Base-by-base conservation (phyloP, 352 stramenopile species). In the Globisporangium middletonii region DNA sequence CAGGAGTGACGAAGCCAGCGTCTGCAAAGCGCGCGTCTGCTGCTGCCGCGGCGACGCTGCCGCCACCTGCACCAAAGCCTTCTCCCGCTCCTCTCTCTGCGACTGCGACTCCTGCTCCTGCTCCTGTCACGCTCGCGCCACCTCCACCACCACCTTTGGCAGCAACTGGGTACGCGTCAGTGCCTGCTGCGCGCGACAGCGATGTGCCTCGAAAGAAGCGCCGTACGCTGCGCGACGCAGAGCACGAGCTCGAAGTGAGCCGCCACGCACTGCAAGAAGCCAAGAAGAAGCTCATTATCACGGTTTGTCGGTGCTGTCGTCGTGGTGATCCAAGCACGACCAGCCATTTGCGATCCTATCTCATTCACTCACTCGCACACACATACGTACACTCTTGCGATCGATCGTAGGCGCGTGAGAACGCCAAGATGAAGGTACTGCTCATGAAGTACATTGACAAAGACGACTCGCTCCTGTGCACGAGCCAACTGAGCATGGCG, bases 371-470 rank as follows among this genome's bases (percentile, higher is more conserved):
- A 45, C 41, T 45, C 15, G n/a, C n/a, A n/a, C n/a, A 45, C 1
- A 18, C 38, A 19, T 23, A 12, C 4, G 38, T 37, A n/a, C 48
- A 16, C 53, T 9, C 3, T 33, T 26, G 30, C 2, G 9, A n/a
- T 5, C 4, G 7, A 5, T 38, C 3, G 1, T 50, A 91, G 78
- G 83, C 83, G 19, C 70, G 82, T 23, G 84, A 94, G 59, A 92
- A 92, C 59, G 84, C 84, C 53, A 90, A 91, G 67, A 91, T 92
- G 75, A 90, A 89, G 59, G 83, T 92, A 58, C 49, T 92, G 55
- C 68, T 94, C 27, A 83, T 90, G 77, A 89, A 87, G 51, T 92
- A 94, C 70, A 89, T 94, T 48, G 79, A 94, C 23, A 88, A 86
- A 53, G 84, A 92, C 60, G 77, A 92, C 56, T 89, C 81, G 57